A percentile compares a stretch with the other conserved stretches of the same genome.
Conservation (phyloP, 1,284 basidiomycete genomes). For the Coniophora puteana region DNA sequence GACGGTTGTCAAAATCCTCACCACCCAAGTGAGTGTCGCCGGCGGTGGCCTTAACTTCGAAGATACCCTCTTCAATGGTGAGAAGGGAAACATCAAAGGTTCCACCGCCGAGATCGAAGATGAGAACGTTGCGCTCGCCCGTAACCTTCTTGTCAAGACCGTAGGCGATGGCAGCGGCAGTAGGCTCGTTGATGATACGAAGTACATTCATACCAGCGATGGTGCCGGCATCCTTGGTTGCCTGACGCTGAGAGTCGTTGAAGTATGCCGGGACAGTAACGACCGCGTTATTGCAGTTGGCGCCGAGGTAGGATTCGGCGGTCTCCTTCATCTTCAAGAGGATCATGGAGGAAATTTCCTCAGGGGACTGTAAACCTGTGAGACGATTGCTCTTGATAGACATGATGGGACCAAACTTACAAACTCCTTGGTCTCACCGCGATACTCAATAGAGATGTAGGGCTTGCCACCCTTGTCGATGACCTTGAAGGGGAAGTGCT, state of each 20-base stretch:
- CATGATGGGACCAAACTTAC: slow-evolving; percentile 47
- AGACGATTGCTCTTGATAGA: not conserved
- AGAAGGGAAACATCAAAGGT: slow-evolving; percentile 99
- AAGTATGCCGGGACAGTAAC: slow-evolving; percentile 97
- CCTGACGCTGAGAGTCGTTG: slow-evolving; percentile 96
- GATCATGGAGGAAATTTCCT: slow-evolving; percentile 98
- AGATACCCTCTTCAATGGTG: slow-evolving; percentile 98
- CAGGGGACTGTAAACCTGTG: slow-evolving; percentile 64
- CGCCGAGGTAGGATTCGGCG: slow-evolving; percentile 95
- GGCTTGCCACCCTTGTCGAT: slow-evolving; percentile 85
- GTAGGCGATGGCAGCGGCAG: slow-evolving; percentile 93
- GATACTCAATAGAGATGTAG: slow-evolving; percentile 85
- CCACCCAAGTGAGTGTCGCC: slow-evolving; percentile 99
- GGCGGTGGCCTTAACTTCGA: slow-evolving; percentile 98
- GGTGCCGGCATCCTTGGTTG: slow-evolving; percentile 91
- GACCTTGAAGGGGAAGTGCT: slow-evolving; percentile 94
- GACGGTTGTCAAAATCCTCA: slow-evolving; percentile 98
- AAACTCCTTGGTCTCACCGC: slow-evolving; percentile 90
- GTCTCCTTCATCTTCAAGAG: slow-evolving; percentile 98
- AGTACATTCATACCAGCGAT: slow-evolving; percentile 91
- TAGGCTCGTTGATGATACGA: slow-evolving; percentile 97
- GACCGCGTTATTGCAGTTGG: slow-evolving; percentile 82
- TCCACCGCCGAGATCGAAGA: slow-evolving; percentile 98
- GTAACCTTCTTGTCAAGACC: slow-evolving; percentile 88
- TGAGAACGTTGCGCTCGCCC: slow-evolving; percentile 90